phyloP scores from a whole-genome alignment of 2,329 filamentous ascomycete species.

The Xylariaceae sp. region DNA sequence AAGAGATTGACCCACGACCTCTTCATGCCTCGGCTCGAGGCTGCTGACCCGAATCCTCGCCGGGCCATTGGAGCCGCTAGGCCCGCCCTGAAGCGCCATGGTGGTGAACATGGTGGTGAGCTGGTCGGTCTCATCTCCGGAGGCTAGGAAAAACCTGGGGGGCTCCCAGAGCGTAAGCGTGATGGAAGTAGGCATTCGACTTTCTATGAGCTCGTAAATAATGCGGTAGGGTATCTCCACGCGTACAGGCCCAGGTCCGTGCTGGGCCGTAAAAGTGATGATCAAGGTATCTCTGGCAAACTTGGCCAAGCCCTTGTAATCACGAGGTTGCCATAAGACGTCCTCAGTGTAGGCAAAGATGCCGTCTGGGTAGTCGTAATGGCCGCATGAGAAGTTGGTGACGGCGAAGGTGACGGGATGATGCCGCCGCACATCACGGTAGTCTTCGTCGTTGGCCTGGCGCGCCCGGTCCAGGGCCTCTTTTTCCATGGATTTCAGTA shows the following conservation, averaged over 20 bases:
- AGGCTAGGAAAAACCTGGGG: constrained; percentile 38
- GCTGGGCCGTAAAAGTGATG: constrained; percentile 22
- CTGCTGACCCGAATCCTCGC: constrained; percentile 23
- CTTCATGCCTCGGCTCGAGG: constrained; percentile 23
- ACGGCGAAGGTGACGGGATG: constrained; percentile 15
- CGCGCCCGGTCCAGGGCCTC: constrained; percentile 21
- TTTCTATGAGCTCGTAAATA: constrained; percentile 38
- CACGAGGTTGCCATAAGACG: constrained; percentile 30
- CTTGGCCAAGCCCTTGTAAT: constrained; percentile 24
- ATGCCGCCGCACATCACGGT: constrained; percentile 4
- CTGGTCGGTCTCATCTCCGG: constrained; percentile 3
- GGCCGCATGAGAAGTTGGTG: constrained; percentile 35
- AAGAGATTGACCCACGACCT: constrained; percentile 33
- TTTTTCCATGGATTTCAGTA: constrained; percentile 28
- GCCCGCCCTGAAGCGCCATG: constrained; percentile 8
- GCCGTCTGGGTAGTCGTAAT: constrained; percentile 33
- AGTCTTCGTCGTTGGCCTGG: constrained; percentile 15
- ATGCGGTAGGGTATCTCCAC: constrained; percentile 44
- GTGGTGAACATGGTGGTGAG: constrained; percentile 8
- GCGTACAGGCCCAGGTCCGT: constrained; percentile 16
- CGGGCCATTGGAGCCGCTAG: neutral
- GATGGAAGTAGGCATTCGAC: constrained; percentile 28
- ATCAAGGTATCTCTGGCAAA: constrained; percentile 38
- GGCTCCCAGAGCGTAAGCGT: constrained; percentile 45
- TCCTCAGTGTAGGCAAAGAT: constrained; percentile 38